Conservation (phyloP, 768 basidiomycete genomes). For the Coprinopsis sp. region DNA sequence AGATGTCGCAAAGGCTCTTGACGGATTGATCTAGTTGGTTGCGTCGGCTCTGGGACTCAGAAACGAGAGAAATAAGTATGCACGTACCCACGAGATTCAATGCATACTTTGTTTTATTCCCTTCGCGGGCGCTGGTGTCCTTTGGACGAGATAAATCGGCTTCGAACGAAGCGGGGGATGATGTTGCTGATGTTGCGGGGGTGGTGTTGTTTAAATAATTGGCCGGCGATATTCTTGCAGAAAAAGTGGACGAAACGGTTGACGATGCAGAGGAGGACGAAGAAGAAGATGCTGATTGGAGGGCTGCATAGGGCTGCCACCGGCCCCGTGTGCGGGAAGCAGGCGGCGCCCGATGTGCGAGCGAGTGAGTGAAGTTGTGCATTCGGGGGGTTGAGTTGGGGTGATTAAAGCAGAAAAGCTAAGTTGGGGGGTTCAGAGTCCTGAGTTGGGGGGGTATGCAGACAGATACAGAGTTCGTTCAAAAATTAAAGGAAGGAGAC, state of each 20-base stretch:
- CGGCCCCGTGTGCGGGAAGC: constrained; percentile 64
- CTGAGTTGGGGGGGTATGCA: constrained; percentile 26
- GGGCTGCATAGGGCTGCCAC: constrained; percentile 74
- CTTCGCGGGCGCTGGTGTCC: constrained; percentile 6
- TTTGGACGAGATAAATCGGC: constrained; percentile 8
- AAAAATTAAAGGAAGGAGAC: too few species aligned
- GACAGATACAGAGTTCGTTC: constrained; percentile 18
- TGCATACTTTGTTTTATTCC: constrained; percentile 60
- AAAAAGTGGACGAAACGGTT: constrained; percentile 34
- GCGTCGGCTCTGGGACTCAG: constrained; percentile 5
- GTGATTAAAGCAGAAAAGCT: constrained; percentile 20
- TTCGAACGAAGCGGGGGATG: constrained; percentile 34
- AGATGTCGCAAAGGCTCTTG: constrained; percentile 72
- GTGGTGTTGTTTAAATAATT: constrained; percentile 37
- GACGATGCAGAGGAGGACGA: constrained; percentile 27
- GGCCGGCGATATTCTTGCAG: constrained; percentile 29
- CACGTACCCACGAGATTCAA: constrained; percentile 66
- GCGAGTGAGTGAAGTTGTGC: constrained; percentile 42
- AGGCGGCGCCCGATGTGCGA: constrained; percentile 70
- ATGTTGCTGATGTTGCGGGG: constrained; percentile 50
- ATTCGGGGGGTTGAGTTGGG: constrained; percentile 28
- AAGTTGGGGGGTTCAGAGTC: constrained; percentile 24
- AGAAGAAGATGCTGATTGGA: constrained; percentile 35
- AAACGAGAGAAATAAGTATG: background rate
- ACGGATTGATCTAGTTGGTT: constrained; percentile 65